A percentile compares a stretch with the other conserved stretches of the same genome.
Conservation (phyloP, 2,329 filamentous ascomycete genomes). For the Aspergillus quadrilineatus region DNA sequence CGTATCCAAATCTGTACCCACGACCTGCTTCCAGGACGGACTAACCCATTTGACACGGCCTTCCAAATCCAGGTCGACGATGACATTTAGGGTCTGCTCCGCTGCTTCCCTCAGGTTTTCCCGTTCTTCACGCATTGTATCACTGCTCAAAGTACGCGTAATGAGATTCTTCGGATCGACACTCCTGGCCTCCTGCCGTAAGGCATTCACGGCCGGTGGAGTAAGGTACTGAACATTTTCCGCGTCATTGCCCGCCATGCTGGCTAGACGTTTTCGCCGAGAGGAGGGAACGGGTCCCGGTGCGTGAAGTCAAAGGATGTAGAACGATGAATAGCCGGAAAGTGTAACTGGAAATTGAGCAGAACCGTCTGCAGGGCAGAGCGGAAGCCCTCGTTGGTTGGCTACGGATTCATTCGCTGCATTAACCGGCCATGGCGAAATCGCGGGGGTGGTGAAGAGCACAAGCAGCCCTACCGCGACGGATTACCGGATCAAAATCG, state of each 20-base stretch:
- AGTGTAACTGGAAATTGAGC: slow-evolving; percentile 24
- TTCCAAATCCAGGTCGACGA: slow-evolving; percentile 88
- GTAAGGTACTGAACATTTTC: slow-evolving; percentile 42
- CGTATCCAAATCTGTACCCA: slow-evolving; percentile 72
- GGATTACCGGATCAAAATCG: slow-evolving; percentile 9
- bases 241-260: slow-evolving; percentile 45
- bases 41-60: slow-evolving; percentile 94
- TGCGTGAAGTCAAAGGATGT: slow-evolving; percentile 7
- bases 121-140: slow-evolving; percentile 88
- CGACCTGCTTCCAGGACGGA: slow-evolving; percentile 90
- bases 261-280: slow-evolving; percentile 25
- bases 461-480: slow-evolving; percentile 24
- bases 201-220: slow-evolving; percentile 45
- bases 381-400: slow-evolving; percentile 41
- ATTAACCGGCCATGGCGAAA: slow-evolving; percentile 42
- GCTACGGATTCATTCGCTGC: slow-evolving; percentile 42
- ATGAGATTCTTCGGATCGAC: slow-evolving; percentile 33
- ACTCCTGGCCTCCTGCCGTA: slow-evolving; percentile 45
- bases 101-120: slow-evolving; percentile 93
- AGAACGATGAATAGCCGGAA: slow-evolving; percentile 7
- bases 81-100: slow-evolving; percentile 93
- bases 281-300: slow-evolving; percentile 10
- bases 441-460: slow-evolving; percentile 17
- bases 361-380: slow-evolving; percentile 47
- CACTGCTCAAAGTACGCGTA: slow-evolving; percentile 71